Base-by-base conservation (phyloP, 179 eudicot genomes). In the Vitellaria paradoxa region DNA sequence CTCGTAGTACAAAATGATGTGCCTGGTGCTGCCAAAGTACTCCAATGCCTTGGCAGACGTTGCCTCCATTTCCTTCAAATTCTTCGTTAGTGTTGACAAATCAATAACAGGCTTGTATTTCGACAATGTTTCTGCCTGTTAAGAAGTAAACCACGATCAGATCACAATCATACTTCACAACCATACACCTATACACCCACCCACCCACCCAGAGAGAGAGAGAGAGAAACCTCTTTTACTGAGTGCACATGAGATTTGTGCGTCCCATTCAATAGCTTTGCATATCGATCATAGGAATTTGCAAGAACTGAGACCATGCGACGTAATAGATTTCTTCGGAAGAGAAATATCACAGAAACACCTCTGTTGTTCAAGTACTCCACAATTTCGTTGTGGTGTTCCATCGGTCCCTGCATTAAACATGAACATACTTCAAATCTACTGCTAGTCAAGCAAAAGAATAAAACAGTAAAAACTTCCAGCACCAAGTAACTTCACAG, bases 241-340 rank as follows among this genome's bases (percentile, higher is more conserved):
- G 96, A 86, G 86, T 94, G 97, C 64, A 92, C 97, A 63, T 94
- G 98, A 82, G 98, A 87, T 81, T 92, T 93, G 84, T 94, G 98
- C 61, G 90, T 89, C 65, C 97, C 97, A 55, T 92, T 92, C 66
- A 94, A 77, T 49, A 82, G 86, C 86, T 87, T 91, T 23, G 94
- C 93, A 21, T 87, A 74, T 50, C 88, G 77, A 75, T 92, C 97
- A 78, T 82, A 91, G 26, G 91, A 86, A 82, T 94, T 92, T 70
- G 96, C 94, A 53, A 94, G 88, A 62, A 89, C 74, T 14, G 98
- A 92, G 80, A 92, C 90, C 91, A 88, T 86, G 63, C 97, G 88
- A 1, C 96, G 91, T 73, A 94, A 80, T 17, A 88, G 80, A 84
- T 94, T 92, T 78, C 96, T 87, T 65, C 98, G 88, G 76, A 92